Evolutionary conservation across 2,329 filamentous ascomycete genomes (phyloP).

Genomic region (Emergomyces orientalis): DNA sequence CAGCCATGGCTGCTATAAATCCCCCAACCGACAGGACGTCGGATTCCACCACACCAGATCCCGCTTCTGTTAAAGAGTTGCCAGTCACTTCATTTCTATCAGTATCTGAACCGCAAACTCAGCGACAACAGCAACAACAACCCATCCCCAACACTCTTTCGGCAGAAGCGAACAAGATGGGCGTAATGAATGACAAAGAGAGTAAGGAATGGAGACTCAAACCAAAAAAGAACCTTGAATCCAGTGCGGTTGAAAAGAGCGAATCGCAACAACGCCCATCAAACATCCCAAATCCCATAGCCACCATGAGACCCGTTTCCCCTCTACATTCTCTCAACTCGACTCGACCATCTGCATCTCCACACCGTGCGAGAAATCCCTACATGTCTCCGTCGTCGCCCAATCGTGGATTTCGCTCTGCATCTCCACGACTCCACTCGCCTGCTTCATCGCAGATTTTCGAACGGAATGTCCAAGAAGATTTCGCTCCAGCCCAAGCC

Average conservation of each 20-base stretch:
- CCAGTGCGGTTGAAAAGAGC: background rate
- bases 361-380: slow-evolving; percentile 22
- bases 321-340: slow-evolving; percentile 35
- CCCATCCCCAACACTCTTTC: background rate
- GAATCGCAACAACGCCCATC: background rate
- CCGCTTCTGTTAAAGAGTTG: background rate
- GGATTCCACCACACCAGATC: background rate
- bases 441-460: slow-evolving; percentile 74
- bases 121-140: background rate
- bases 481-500: slow-evolving; percentile 53
- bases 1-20: slow-evolving; percentile 4
- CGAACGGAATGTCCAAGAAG: slow-evolving; percentile 88
- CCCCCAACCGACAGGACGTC: background rate
- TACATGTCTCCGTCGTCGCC: slow-evolving; percentile 53
- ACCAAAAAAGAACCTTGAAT: background rate
- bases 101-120: background rate
- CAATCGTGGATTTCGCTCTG: slow-evolving; percentile 52
- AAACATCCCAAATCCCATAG: slow-evolving; percentile 25
- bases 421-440: slow-evolving; percentile 66
- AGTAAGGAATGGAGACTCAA: slow-evolving; percentile 3
- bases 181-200: background rate
- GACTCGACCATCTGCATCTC: slow-evolving; percentile 38
- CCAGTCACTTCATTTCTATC: background rate
- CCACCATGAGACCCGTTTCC: slow-evolving; percentile 22
- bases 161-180: background rate